Evolutionary conservation across 148 eudicot species (phyloP).

Genomic region (Nepenthes mirabilis): DNA sequence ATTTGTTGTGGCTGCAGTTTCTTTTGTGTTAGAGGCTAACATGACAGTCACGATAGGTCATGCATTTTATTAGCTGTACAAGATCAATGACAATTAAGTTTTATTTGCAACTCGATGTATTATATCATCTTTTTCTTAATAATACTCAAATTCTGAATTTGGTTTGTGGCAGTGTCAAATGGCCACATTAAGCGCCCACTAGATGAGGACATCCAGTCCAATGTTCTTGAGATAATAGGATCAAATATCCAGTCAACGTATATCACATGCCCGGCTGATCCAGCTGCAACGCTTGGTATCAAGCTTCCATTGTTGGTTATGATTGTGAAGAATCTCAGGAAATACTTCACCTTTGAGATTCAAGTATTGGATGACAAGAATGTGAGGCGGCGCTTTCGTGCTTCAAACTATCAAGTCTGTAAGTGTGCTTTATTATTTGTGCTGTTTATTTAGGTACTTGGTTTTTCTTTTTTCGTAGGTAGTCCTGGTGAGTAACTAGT

Average conservation of each 20-base stretch:
- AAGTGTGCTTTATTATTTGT: slow-evolving; percentile 37
- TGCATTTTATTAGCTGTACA: too few relatives aligned
- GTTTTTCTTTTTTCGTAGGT: too few relatives aligned
- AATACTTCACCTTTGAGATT: slow-evolving; percentile 94
- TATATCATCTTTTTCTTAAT: not conserved
- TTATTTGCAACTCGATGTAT: too few relatives aligned
- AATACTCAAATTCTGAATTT: not conserved
- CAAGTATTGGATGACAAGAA: slow-evolving; percentile 98
- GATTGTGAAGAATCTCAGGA: slow-evolving; percentile 88
- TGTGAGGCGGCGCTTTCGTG: slow-evolving; percentile 96
- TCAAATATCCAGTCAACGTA: slow-evolving; percentile 85
- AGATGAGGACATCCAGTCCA: slow-evolving; percentile 97
- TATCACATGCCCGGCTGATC: slow-evolving; percentile 97
- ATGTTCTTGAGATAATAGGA: slow-evolving; percentile 87
- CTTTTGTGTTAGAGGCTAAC: too few relatives aligned
- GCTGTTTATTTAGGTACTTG: too few relatives aligned
- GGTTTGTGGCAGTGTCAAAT: slow-evolving; percentile 54
- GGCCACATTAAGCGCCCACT: slow-evolving; percentile 85
- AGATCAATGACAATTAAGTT: too few relatives aligned
- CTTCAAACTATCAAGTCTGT: slow-evolving; percentile 99
- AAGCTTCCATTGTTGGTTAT: slow-evolving; percentile 88
- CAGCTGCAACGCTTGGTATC: slow-evolving; percentile 95
- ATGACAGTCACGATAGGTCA: too few relatives aligned
- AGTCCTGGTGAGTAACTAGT: too few relatives aligned
- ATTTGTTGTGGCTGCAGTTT: too few relatives aligned